phyloP scores from a whole-genome alignment of 345 rosid genomes.

The Boechera retrofracta region DNA sequence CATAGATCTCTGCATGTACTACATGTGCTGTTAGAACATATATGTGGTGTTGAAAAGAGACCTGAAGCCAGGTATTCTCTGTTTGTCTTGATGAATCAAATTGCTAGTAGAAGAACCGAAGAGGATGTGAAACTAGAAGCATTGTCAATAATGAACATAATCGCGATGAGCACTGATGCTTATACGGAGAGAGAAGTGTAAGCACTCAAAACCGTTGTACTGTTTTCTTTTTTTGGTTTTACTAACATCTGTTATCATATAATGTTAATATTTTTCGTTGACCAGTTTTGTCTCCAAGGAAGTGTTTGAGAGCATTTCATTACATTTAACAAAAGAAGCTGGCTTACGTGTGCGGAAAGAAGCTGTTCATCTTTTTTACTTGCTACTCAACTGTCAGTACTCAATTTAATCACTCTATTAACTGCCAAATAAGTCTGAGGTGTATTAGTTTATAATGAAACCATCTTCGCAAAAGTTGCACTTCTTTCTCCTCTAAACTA shows the following conservation, averaged over 20 bases:
- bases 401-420: background rate
- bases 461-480: background rate
- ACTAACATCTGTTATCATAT: constrained; percentile 16
- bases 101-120: constrained; percentile 56
- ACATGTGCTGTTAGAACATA: constrained; percentile 64
- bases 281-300: constrained; percentile 59
- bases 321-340: constrained; percentile 60
- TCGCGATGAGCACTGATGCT: constrained; percentile 66
- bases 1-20: constrained; percentile 64
- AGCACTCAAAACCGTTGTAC: constrained; percentile 30
- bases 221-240: constrained; percentile 9
- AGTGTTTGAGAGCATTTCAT: constrained; percentile 59
- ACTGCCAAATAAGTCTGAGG: background rate
- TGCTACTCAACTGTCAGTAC: constrained; percentile 77
- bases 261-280: constrained; percentile 22
- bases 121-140: constrained; percentile 68
- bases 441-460: background rate
- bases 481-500: background rate
- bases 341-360: constrained; percentile 65
- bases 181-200: constrained; percentile 71
- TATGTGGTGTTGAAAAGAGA: constrained; percentile 54
- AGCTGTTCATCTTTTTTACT: constrained; percentile 65
- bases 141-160: constrained; percentile 73
- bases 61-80: constrained; percentile 70
- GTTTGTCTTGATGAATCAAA: constrained; percentile 58